Conservation (phyloP, 805 yeast species). For the Lachancea kluyveri region DNA sequence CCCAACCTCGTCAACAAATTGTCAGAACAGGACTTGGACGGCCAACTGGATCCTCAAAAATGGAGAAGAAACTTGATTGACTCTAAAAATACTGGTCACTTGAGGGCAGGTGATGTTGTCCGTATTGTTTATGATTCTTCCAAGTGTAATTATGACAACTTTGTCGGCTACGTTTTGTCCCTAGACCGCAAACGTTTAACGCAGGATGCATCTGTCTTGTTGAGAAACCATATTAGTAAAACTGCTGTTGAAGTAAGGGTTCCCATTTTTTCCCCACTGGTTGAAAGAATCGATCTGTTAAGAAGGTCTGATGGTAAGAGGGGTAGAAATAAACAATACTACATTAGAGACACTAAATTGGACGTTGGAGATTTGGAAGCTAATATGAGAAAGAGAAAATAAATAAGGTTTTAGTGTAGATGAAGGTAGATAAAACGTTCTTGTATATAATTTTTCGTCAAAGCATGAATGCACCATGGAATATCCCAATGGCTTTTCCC, state of each 20-base stretch:
- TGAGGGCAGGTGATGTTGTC: conserved; percentile 79
- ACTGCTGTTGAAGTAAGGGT: conserved; percentile 82
- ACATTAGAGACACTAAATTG: conserved; percentile 71
- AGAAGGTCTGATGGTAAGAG: conserved; percentile 58
- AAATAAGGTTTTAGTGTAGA: too few relatives aligned
- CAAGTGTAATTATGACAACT: conserved; percentile 50
- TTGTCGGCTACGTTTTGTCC: conserved; percentile 75
- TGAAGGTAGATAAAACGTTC: too few relatives aligned
- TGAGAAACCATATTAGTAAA: conserved; percentile 77
- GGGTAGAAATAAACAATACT: conserved; percentile 81
- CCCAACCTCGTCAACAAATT: conserved; percentile 43
- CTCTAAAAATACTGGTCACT: conserved; percentile 38
- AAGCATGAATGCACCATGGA: too few relatives aligned
- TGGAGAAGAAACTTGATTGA: conserved; percentile 52
- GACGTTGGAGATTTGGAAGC: conserved; percentile 70
- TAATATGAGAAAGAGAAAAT: conserved; percentile 30
- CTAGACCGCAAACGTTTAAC: conserved; percentile 59
- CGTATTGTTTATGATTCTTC: conserved; percentile 61
- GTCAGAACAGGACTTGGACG: conserved; percentile 38
- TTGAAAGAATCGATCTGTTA: conserved; percentile 70
- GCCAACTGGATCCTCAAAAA: conserved; percentile 66
- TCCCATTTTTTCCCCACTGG: conserved; percentile 73
- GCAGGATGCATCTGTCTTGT: conserved; percentile 61
- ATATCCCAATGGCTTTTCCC: too few relatives aligned
- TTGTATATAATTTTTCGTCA: too few relatives aligned